These are phyloP conservation scores for Medicago ruthenica DNA, from an alignment of 306 rosid species.

Conservation along the genomic window DNA sequence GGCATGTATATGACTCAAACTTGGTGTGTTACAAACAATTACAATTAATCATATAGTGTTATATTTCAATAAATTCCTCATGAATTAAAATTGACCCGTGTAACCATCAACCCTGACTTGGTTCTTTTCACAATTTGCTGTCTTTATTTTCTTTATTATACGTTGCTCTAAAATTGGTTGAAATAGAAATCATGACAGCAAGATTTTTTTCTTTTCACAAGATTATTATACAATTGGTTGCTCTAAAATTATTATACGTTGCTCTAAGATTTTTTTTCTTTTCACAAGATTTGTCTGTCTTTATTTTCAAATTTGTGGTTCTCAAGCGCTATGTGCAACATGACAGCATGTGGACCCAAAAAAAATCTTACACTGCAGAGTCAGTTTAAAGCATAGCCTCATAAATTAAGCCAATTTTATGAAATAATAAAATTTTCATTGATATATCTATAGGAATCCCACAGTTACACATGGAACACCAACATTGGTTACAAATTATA, in stretches of 20 bases:
- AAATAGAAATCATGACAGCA: no score
- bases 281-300: no score
- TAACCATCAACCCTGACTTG: constrained; percentile 27
- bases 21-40: neutral
- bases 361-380: constrained; percentile 24
- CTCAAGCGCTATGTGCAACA: neutral
- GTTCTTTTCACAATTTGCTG: constrained; percentile 1
- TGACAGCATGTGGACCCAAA: constrained; percentile 25
- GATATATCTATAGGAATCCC: constrained; percentile 39
- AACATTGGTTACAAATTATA: constrained; percentile 11
- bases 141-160: neutral
- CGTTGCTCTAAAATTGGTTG: neutral
- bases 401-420: neutral
- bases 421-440: neutral
- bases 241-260: no score
- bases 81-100: constrained; percentile 30
- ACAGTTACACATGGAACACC: constrained; percentile 28
- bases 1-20: neutral
- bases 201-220: no score
- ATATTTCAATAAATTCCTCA: constrained; percentile 4
- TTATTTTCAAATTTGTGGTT: constrained; percentile 40
- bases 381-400: constrained; percentile 29
- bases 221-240: no score
- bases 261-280: no score
- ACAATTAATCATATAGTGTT: neutral